Evolutionary conservation across 2,329 filamentous ascomycete genomes (phyloP).

Genomic region (Fusarium mundagurra): DNA sequence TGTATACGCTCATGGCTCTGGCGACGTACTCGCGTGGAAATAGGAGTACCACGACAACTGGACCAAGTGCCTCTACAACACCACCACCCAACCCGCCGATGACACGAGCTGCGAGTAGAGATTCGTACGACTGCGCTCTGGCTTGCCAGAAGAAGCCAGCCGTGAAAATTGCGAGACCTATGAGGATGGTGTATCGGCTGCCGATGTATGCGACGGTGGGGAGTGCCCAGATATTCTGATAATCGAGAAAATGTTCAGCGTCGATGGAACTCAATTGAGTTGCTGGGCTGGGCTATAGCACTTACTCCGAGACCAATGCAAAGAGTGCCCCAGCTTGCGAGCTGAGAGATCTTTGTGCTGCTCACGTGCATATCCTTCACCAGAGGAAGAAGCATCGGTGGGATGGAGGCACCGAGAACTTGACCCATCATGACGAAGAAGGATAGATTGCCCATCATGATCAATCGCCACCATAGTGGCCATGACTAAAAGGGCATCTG

Average conservation of each 20-base stretch:
- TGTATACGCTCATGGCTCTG: not conserved
- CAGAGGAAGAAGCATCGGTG: not conserved
- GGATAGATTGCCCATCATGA: not conserved
- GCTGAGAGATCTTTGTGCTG: not conserved
- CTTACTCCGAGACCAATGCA: not conserved
- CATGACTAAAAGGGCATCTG: not conserved
- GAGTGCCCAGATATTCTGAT: not conserved
- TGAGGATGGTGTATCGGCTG: not conserved
- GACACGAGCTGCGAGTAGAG: not conserved
- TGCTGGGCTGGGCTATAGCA: fast-evolving
- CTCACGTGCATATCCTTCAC: not conserved
- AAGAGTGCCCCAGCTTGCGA: not conserved
- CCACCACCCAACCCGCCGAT: not conserved
- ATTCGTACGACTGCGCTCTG: not conserved
- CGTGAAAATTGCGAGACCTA: not conserved
- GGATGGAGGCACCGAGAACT: not conserved
- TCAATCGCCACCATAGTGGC: not conserved
- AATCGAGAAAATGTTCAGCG: not conserved
- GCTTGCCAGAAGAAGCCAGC: not conserved
- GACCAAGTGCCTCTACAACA: not conserved
- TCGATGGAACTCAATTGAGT: not conserved
- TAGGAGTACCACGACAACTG: not conserved
- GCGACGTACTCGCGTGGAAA: not conserved
- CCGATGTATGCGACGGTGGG: not conserved
- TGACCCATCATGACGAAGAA: not conserved